Evolutionary conservation across 768 basidiomycete species (phyloP).

Genomic region (Leccinum disarticulatum): DNA sequence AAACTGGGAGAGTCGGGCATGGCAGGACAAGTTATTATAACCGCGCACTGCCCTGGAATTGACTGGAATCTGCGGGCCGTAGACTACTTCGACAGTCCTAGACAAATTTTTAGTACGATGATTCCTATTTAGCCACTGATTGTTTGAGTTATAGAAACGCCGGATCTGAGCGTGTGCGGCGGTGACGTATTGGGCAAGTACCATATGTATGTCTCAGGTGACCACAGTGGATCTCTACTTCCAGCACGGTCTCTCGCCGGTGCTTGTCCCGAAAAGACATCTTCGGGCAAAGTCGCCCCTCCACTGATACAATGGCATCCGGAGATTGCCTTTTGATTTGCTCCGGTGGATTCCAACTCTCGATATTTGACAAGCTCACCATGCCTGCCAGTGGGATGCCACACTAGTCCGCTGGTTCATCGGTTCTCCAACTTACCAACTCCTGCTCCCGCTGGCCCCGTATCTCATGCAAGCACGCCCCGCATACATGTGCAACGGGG

Average conservation of each 20-base stretch:
- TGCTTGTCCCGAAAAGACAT: slow-evolving; percentile 23
- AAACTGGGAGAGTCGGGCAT: no score
- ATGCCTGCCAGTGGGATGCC: not conserved
- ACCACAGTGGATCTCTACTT: not conserved
- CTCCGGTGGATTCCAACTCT: slow-evolving; percentile 23
- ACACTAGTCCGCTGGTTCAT: not conserved
- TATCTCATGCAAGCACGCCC: not conserved
- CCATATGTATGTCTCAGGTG: no score
- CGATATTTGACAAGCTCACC: slow-evolving; percentile 7
- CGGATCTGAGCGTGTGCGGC: not conserved
- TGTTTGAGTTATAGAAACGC: not conserved
- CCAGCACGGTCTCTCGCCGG: not conserved
- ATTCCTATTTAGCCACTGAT: not conserved
- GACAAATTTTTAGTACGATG: not conserved
- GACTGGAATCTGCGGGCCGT: no score
- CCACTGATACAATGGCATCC: slow-evolving; percentile 3
- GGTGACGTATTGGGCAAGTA: not conserved
- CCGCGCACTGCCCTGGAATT: no score
- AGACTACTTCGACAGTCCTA: not conserved
- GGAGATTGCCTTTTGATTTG: slow-evolving; percentile 10
- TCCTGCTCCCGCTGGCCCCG: not conserved
- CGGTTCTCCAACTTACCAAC: slow-evolving; percentile 4
- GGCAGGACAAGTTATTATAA: no score
- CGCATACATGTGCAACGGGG: not conserved
- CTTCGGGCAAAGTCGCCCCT: slow-evolving; percentile 19